Evolutionary conservation across 2,329 filamentous ascomycete species (phyloP).

Genomic region (Fusarium abutilonis): DNA sequence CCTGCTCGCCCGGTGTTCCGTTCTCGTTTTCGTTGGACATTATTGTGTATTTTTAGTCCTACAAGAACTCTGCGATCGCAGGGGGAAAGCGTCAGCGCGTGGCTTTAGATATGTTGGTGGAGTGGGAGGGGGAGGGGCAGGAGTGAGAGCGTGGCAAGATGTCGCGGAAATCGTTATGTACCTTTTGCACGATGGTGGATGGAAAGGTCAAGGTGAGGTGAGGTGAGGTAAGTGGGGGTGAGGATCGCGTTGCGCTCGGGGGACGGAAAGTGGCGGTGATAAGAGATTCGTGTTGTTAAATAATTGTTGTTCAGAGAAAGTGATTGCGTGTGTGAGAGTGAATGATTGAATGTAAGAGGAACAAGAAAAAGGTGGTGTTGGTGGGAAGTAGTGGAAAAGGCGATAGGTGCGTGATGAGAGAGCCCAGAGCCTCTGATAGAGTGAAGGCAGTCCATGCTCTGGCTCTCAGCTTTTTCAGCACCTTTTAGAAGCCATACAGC

Average conservation of each 20-base stretch:
- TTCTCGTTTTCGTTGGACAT: slow-evolving; percentile 62
- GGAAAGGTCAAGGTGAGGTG: neutral
- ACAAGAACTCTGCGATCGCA: slow-evolving; percentile 8
- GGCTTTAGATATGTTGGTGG: slow-evolving; percentile 5
- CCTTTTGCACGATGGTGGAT: slow-evolving; percentile 23
- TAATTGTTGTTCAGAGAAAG: neutral
- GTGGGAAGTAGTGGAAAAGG: slow-evolving; percentile 27
- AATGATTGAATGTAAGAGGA: neutral
- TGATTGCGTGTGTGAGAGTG: neutral
- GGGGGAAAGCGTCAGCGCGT: slow-evolving; percentile 26
- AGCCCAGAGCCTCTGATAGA: slow-evolving; percentile 16
- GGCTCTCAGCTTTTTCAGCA: slow-evolving; percentile 8
- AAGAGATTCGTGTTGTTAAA: neutral
- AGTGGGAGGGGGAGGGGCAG: neutral
- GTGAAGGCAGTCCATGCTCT: slow-evolving; percentile 20
- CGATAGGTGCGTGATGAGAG: slow-evolving; percentile 33
- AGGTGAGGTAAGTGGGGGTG: slow-evolving; percentile 22
- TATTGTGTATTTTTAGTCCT: slow-evolving; percentile 35
- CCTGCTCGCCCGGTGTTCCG: slow-evolving; percentile 60
- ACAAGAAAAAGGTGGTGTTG: slow-evolving; percentile 15
- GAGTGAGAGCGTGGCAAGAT: slow-evolving; percentile 18
- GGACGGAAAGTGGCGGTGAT: neutral
- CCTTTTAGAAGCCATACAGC: neutral
- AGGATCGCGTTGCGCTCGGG: slow-evolving; percentile 17
- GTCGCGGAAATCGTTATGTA: slow-evolving; percentile 16